phyloP scores from a whole-genome alignment of 768 basidiomycete genomes.

The Roridomyces roridus region DNA sequence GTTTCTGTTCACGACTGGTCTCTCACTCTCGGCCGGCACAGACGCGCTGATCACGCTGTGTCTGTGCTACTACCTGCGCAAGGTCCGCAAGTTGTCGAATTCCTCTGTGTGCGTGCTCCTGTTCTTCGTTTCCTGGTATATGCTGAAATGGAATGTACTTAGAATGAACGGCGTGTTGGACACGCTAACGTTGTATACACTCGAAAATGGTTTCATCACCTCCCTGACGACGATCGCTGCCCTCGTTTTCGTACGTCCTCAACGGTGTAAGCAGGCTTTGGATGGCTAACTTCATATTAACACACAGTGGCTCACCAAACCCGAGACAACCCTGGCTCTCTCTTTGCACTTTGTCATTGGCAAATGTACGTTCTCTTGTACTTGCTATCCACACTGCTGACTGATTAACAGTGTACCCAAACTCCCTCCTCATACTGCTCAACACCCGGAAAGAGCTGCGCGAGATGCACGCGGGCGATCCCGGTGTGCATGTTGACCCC shows the following conservation, averaged over 20 bases:
- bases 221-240: conserved; percentile 2
- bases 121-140: neutral
- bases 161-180: conserved; percentile 8
- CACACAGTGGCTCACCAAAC: neutral
- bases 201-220: conserved; percentile 8
- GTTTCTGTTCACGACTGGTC: conserved; percentile 3
- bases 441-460: conserved; percentile 6
- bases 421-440: neutral
- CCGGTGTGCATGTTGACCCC: neutral
- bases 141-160: neutral
- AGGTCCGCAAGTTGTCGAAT: conserved; percentile 1
- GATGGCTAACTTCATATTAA: neutral
- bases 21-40: conserved; percentile 3
- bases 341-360: conserved; percentile 7
- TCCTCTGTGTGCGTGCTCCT: conserved; percentile 5
- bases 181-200: conserved; percentile 3
- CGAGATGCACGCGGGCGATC: conserved; percentile 3
- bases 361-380: neutral
- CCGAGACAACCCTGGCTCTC: neutral
- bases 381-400: neutral
- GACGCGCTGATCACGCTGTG: conserved; percentile 8
- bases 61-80: conserved; percentile 5
- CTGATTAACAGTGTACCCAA: neutral
- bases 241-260: neutral
- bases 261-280: too few relatives aligned